Evolutionary conservation across 2,329 filamentous ascomycete genomes (phyloP).

Genomic region (Exophiala spinifera): DNA sequence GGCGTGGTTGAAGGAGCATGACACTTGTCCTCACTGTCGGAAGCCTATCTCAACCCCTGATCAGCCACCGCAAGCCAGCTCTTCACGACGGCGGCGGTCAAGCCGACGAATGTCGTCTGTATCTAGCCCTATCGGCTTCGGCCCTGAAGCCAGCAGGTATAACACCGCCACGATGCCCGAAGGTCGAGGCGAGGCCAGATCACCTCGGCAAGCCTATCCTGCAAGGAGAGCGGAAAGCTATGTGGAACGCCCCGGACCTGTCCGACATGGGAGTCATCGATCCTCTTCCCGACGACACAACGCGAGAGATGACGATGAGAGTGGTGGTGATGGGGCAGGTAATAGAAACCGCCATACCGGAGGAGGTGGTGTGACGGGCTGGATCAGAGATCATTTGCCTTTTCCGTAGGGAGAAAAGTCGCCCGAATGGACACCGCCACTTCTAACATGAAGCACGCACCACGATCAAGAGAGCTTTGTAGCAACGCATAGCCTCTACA

Average conservation of each 20-base stretch:
- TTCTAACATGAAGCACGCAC: background rate
- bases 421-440: background rate
- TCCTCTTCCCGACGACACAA: slow-evolving; percentile 9
- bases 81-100: slow-evolving; percentile 9
- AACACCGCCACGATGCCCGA: slow-evolving; percentile 12
- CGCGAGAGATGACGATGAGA: slow-evolving; percentile 7
- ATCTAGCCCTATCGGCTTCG: slow-evolving; percentile 17
- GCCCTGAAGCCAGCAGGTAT: slow-evolving; percentile 28
- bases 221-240: slow-evolving; percentile 14
- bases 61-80: slow-evolving; percentile 8
- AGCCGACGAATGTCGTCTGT: slow-evolving; percentile 20
- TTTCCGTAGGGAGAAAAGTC: slow-evolving; percentile 9
- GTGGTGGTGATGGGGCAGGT: slow-evolving; percentile 5
- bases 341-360: slow-evolving; percentile 14
- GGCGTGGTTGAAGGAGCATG: slow-evolving; percentile 83
- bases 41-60: slow-evolving; percentile 35
- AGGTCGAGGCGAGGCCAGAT: slow-evolving; percentile 26
- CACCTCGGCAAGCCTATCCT: slow-evolving; percentile 21
- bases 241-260: too few species aligned
- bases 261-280: slow-evolving; percentile 28
- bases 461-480: background rate
- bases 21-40: slow-evolving; percentile 72
- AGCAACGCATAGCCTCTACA: background rate
- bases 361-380: slow-evolving; percentile 29
- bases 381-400: slow-evolving; percentile 31